Evolutionary conservation across 495 filamentous ascomycete species (phyloP), one percentile per base, ranked within the genome.

Genomic region (Parachaetomium inaequale): DNA sequence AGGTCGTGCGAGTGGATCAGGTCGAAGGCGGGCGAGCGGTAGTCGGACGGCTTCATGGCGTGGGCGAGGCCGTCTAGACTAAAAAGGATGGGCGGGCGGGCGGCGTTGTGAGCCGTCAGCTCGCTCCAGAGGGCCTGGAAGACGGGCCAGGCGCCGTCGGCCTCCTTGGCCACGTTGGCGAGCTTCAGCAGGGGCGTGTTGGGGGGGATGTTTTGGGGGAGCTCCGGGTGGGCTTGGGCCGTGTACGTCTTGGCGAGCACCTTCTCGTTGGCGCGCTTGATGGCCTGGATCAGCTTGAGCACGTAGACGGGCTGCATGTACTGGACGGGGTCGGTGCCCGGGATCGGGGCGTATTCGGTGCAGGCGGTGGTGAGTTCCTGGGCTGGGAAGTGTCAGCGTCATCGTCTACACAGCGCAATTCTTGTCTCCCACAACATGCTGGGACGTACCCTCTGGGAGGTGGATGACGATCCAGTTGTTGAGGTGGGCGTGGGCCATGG

Each of bases 1-100:
- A 98, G 81, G 68, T 96, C 87, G 75, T 96, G 91, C 19, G 94
- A 82, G 79, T 98, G 94, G 68, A 98, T 89, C 21, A 76, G 82
- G 55, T 89, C 79, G 67, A 82, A 88, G 25, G 85, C 78, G 0
- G 85, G 70, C 28, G 81, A 80, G 55, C 87, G 85, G 75, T 98
- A 98, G 23, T 82, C 80, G 59, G 87, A 88, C 29, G 78, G 53
- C 60, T 79, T 78, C 90, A 95, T 95, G 77, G 91, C 85, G 76
- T 92, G 88, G 40, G 80, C 79, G 23, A 97, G 77, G 56, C 86
- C 86, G 76, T 98, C 94, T 29, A 96, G 77, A 14, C 84, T 69
- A 62, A 98, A 80, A 25, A 96, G 77, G 54, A 96, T 79, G 0
- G 92, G 93, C 8, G 93, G 94, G 0, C 90, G 88, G 36, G 81